phyloP scores from a whole-genome alignment of 129 eudicot genomes.

The Flaveria linearis region DNA sequence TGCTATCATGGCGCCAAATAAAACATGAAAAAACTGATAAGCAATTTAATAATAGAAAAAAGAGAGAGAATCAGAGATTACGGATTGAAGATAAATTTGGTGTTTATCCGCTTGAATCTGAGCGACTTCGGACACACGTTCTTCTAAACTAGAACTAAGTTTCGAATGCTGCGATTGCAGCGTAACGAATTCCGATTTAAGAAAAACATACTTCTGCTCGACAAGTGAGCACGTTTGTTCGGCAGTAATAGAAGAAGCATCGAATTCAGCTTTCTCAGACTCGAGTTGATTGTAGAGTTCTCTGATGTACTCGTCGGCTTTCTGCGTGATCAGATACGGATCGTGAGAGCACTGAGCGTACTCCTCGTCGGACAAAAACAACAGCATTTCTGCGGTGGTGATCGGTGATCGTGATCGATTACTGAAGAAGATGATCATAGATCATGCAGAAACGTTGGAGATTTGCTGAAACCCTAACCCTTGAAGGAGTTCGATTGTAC shows the following conservation, averaged over 20 bases:
- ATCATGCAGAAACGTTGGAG: conserved; percentile 18
- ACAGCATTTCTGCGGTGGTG: conserved; percentile 53
- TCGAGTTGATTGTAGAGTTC: conserved; percentile 65
- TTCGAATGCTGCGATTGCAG: conserved; percentile 59
- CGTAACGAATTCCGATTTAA: conserved; percentile 51
- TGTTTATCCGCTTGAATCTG: conserved; percentile 68
- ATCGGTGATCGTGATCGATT: not conserved
- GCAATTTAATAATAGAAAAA: no score
- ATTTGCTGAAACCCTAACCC: conserved; percentile 38
- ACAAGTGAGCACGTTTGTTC: conserved; percentile 86
- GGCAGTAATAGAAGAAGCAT: conserved; percentile 83
- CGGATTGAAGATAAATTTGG: conserved; percentile 62
- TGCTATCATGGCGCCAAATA: no score
- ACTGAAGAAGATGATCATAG: not conserved
- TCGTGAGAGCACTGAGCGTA: conserved; percentile 59
- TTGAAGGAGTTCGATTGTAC: not conserved
- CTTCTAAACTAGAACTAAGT: conserved; percentile 46
- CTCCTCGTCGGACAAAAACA: conserved; percentile 79
- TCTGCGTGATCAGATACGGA: conserved; percentile 58
- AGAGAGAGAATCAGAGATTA: conserved; percentile 18
- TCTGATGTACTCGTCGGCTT: conserved; percentile 72
- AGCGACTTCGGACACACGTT: conserved; percentile 55
- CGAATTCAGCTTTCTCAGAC: conserved; percentile 74
- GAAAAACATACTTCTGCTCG: conserved; percentile 82
- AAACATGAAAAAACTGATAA: no score